phyloP scores from a whole-genome alignment of 2,329 filamentous ascomycete species.

The Fusarium bulbicola region DNA sequence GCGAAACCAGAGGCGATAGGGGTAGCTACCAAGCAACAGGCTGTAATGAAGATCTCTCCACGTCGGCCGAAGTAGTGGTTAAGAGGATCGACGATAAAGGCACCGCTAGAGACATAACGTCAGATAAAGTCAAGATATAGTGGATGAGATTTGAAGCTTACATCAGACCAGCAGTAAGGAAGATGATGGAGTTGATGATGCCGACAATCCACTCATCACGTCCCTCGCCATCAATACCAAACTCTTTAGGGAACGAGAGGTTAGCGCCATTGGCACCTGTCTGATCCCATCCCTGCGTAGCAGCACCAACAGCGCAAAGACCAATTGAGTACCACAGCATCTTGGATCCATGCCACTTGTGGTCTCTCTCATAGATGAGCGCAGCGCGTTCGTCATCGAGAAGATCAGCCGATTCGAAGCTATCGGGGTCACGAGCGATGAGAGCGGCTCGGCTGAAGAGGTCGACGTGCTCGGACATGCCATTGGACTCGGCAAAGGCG shows the following conservation, averaged over 20 bases:
- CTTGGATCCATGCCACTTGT: constrained; percentile 72
- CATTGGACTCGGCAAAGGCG: constrained; percentile 6
- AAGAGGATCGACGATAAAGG: constrained; percentile 66
- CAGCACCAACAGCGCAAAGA: constrained; percentile 73
- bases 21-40: constrained; percentile 73
- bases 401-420: constrained; percentile 7
- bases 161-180: constrained; percentile 47
- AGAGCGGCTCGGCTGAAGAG: constrained; percentile 19
- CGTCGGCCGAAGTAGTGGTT: constrained; percentile 57
- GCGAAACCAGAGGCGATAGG: constrained; percentile 72
- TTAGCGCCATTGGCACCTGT: constrained; percentile 71
- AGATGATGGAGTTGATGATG: constrained; percentile 62
- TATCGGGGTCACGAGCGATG: constrained; percentile 8
- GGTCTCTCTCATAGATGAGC: constrained; percentile 67
- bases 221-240: constrained; percentile 49
- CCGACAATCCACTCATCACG: constrained; percentile 64
- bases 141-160: too few relatives aligned
- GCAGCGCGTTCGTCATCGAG: constrained; percentile 45
- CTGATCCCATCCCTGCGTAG: constrained; percentile 73
- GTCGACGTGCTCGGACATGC: constrained; percentile 20
- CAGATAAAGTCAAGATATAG: not conserved
- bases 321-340: constrained; percentile 73
- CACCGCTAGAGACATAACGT: not conserved
- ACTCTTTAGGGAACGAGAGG: constrained; percentile 63
- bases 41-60: constrained; percentile 75